Base-by-base conservation (phyloP, 2,329 filamentous ascomycete genomes). In the Neurospora sp. region DNA sequence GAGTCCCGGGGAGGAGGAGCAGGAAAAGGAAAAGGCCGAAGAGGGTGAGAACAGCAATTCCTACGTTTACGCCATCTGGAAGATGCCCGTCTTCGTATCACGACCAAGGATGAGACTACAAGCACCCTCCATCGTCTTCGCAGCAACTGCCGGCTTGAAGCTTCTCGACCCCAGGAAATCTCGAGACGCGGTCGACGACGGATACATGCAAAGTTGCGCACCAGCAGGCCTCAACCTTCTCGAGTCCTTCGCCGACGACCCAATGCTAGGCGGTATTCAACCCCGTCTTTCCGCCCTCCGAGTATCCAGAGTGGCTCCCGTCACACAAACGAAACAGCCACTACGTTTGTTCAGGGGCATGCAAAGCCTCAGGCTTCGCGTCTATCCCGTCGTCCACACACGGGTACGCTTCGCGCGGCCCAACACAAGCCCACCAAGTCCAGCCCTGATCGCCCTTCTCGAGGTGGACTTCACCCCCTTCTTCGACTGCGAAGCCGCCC, bases 141-240 rank as follows among this genome's bases (percentile, higher is more conserved):
- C 84, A 1, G 88, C 86, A 15, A 84, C 84, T 1, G 89, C 88
- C 6, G 88, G 84, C 72, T 79, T 92, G 72, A 88, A 85, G 75
- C 85, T 87, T 2, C 78, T 82, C 15, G 81, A 84, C 39, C 73
- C 79, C 28, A 62, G 23, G 52, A 62, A 62, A 62, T 28, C 52
- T 17, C 23, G 52, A 62, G 52, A 62, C 17, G 2, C 10, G 28
- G 15, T 17, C 7, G 81, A 82, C 10, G 83, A 87, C 70, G 89
- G 91, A 68, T 93, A 93, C 76, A 84, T 95, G 39, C 86, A 87
- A 42, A 92, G 90, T 76, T 87, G 89, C 70, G 80, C 89, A 36
- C 89, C 92, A 0, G 86, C 89, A 7, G 89, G 91, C 1, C 83
- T 92, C 72, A 96, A 95, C 78, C 82, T 95, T n/a, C 86, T 96